A percentile compares a stretch with the other conserved stretches of the same genome.
phyloP scores from a whole-genome alignment of 495 filamentous ascomycete species.

The Aspergillus bridgeri region DNA sequence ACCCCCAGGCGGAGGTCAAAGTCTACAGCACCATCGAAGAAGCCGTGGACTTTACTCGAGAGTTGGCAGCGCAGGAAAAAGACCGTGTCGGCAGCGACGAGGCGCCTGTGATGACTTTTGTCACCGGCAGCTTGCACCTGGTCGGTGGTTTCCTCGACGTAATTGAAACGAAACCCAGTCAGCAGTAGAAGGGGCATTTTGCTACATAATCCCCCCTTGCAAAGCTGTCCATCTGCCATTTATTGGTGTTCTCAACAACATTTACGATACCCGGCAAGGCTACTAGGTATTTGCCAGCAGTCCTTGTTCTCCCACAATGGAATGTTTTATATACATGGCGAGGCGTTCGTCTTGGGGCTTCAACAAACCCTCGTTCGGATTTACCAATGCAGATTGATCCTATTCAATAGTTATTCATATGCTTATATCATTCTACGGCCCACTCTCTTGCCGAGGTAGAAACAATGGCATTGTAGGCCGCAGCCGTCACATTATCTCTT shows the following conservation, averaged over 20 bases:
- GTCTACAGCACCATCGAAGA: slow-evolving; percentile 82
- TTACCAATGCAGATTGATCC: neutral
- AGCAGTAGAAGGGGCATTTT: slow-evolving; percentile 1
- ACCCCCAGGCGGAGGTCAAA: slow-evolving; percentile 55
- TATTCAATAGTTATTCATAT: too few relatives aligned
- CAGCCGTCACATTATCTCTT: too few relatives aligned
- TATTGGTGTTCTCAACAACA: slow-evolving; percentile 17
- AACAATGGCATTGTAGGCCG: too few relatives aligned
- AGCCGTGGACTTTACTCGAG: slow-evolving; percentile 66
- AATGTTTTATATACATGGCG: neutral
- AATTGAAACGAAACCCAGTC: slow-evolving; percentile 56
- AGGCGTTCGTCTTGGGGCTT: slow-evolving; percentile 11
- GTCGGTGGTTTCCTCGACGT: slow-evolving; percentile 78
- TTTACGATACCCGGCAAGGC: slow-evolving; percentile 14
- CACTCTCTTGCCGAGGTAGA: neutral
- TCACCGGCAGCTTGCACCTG: slow-evolving; percentile 87
- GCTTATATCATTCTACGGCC: neutral
- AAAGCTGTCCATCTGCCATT: neutral
- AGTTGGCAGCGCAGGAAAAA: slow-evolving; percentile 41
- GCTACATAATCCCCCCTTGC: too few relatives aligned
- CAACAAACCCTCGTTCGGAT: slow-evolving; percentile 10
- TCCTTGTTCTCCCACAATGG: slow-evolving; percentile 8
- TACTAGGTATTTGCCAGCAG: too few relatives aligned
- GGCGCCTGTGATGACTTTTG: slow-evolving; percentile 47
- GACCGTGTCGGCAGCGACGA: slow-evolving; percentile 30